These are phyloP conservation scores for Vigna radiata DNA, from an alignment of 306 rosid genomes.

Conservation along the genomic window DNA sequence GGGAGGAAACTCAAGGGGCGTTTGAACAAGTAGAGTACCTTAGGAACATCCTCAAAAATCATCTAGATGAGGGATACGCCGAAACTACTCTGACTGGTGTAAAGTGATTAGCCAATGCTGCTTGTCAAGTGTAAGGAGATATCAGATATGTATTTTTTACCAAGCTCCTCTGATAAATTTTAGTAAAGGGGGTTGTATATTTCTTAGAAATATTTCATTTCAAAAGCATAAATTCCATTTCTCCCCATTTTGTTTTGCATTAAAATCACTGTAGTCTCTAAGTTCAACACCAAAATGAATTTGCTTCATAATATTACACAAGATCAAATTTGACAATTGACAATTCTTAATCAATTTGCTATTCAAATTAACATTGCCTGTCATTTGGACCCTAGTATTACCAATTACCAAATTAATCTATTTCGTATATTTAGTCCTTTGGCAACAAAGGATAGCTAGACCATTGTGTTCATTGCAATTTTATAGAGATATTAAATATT, in stretches of 20 bases:
- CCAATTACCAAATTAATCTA: not conserved
- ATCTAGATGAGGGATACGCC: conserved; percentile 43
- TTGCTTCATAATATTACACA: not conserved
- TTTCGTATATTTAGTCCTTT: not conserved
- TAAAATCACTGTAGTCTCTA: not conserved
- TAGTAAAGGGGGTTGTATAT: conserved; percentile 32
- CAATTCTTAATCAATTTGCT: not conserved
- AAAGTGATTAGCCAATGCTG: conserved; percentile 39
- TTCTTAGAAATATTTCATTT: conserved; percentile 35
- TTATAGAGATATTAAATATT: no score
- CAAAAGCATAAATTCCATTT: conserved; percentile 4
- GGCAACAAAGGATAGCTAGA: no score
- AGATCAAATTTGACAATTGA: not conserved
- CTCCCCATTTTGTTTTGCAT: not conserved
- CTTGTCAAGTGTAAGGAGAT: conserved; percentile 26
- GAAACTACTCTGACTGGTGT: conserved; percentile 37
- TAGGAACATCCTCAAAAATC: conserved; percentile 66
- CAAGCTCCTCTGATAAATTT: conserved; percentile 22
- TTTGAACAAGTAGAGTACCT: conserved; percentile 69
- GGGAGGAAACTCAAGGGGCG: conserved; percentile 88
- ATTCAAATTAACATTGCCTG: not conserved
- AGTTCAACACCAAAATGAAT: not conserved
- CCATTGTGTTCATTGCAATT: no score
- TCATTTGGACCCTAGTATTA: not conserved
- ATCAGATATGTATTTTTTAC: conserved; percentile 26